Base-by-base conservation (phyloP, 177 flowering plant species). In the Vitis hybrid region DNA sequence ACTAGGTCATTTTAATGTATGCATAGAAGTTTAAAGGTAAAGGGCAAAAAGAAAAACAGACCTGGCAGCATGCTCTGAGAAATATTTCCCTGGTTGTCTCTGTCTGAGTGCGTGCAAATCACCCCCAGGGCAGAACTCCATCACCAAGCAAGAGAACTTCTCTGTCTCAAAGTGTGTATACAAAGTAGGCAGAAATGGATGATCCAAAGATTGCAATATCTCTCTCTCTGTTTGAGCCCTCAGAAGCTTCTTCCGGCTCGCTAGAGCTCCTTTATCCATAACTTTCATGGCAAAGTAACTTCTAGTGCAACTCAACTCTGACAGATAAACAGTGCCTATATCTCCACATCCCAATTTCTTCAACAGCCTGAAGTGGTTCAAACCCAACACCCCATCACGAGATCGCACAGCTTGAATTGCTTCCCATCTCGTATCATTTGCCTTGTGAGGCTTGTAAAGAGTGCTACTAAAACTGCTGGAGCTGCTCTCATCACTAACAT, bases 121-220 rank as follows among this genome's bases (percentile, higher is more conserved):
- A 55, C 97, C 97, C 9, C 97, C 97, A 15, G 91, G 87, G 76
- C 97, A 91, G 68, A 81, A 90, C 81, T 91, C 97, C 94, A 91
- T 91, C 57, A 90, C 93, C 77, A 91, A 72, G 75, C 91, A 91
- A 48, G 94, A 84, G 67, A 80, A 78, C 62, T 85, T 85, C 52
- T 91, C 94, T 1, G 94, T 91, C 73, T 91, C 97, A 72, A 90
- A 90, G 69, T 91, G 93, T 12, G 90, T 52, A 69, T 91, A 91
- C 70, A 91, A 77, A 15, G 93, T 86, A 24, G 97, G 97, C 12
- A 91, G 70, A 72, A 91, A 91, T 0, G 97, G 97, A 75, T 91
- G 97, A 84, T 91, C 97, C 65, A 91, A 79, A 66, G 83, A 87
- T 67, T 88, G 91, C 79, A 91, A 67, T 65, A 91, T 91, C 75